Percentiles rank a stretch among this genome's conserved stretches.
Evolutionary conservation across 2,329 filamentous ascomycete species (phyloP).

Genomic region (Pezicula radicicola): DNA sequence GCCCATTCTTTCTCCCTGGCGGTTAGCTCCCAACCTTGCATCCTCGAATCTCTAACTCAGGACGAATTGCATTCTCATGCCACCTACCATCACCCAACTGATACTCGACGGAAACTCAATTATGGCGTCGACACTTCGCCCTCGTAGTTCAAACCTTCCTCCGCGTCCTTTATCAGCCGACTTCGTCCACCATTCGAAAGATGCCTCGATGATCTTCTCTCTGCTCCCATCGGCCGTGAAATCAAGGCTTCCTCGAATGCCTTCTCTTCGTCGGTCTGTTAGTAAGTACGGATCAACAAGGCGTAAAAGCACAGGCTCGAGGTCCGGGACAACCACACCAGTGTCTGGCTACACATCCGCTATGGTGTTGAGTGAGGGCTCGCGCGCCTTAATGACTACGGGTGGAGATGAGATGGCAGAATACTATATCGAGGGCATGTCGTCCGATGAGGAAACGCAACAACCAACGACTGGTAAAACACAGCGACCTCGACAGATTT

Average conservation of each 20-base stretch:
- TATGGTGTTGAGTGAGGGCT: conserved; percentile 14
- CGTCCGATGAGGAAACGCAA: conserved; percentile 16
- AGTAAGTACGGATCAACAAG: conserved; percentile 22
- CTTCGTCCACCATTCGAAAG: conserved; percentile 1
- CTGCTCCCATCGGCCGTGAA: conserved; percentile 52
- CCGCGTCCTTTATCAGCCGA: conserved; percentile 1
- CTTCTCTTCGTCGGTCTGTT: conserved; percentile 42
- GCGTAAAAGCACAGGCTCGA: conserved; percentile 22
- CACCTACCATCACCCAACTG: no score
- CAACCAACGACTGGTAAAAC: background rate
- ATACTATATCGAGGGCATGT: conserved; percentile 13
- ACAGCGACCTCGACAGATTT: conserved; percentile 8
- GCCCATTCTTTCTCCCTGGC: no score
- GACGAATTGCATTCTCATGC: no score
- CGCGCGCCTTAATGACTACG: background rate
- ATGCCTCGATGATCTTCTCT: conserved; percentile 46
- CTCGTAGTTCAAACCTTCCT: background rate
- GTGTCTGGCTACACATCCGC: conserved; percentile 16
- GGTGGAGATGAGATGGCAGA: conserved; percentile 10
- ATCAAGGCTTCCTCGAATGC: conserved; percentile 46
- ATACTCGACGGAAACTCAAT: no score
- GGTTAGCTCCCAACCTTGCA: no score
- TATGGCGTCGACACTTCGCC: background rate
- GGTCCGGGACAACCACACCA: conserved; percentile 27
- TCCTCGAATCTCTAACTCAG: no score